A percentile compares a stretch with the other conserved stretches of the same genome.
Evolutionary conservation across 2,329 filamentous ascomycete species (phyloP).

Genomic region (Rugonectria rugulosa): DNA sequence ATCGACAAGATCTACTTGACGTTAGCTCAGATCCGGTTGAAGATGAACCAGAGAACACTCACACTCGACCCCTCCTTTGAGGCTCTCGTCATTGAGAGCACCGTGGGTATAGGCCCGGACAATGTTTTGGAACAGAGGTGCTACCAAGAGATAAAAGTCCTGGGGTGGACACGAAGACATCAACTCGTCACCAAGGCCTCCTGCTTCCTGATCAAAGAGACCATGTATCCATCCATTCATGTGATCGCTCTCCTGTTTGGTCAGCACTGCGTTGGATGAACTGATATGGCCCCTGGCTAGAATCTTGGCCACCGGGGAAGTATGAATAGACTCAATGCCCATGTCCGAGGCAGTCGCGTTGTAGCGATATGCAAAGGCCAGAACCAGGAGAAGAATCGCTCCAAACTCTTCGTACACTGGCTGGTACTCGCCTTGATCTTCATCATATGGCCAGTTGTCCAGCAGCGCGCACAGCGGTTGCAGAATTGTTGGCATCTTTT

Average conservation of each 20-base stretch:
- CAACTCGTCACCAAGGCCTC: slow-evolving; percentile 78
- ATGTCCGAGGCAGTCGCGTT: slow-evolving; percentile 70
- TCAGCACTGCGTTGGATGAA: slow-evolving; percentile 66
- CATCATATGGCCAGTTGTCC: slow-evolving; percentile 82
- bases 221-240: slow-evolving; percentile 79
- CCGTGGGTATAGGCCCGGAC: slow-evolving; percentile 73
- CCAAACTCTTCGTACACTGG: slow-evolving; percentile 89
- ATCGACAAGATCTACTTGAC: slow-evolving; percentile 71
- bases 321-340: slow-evolving; percentile 65
- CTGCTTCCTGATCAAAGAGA: slow-evolving; percentile 76
- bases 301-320: slow-evolving; percentile 74
- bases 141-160: slow-evolving; percentile 81
- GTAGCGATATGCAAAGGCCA: slow-evolving; percentile 81
- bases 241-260: slow-evolving; percentile 69
- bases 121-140: slow-evolving; percentile 79
- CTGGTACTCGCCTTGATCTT: slow-evolving; percentile 84
- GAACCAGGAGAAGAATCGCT: slow-evolving; percentile 74
- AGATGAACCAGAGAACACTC: slow-evolving; percentile 40
- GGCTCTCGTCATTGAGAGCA: slow-evolving; percentile 70
- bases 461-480: slow-evolving; percentile 78
- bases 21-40: slow-evolving; percentile 16
- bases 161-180: slow-evolving; percentile 85
- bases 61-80: slow-evolving; percentile 82
- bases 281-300: slow-evolving; percentile 66
- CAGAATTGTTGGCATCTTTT: slow-evolving; percentile 73